Evolutionary conservation across 1,139 yeast genomes (phyloP).

Genomic region (Suhomyces terraborum): DNA sequence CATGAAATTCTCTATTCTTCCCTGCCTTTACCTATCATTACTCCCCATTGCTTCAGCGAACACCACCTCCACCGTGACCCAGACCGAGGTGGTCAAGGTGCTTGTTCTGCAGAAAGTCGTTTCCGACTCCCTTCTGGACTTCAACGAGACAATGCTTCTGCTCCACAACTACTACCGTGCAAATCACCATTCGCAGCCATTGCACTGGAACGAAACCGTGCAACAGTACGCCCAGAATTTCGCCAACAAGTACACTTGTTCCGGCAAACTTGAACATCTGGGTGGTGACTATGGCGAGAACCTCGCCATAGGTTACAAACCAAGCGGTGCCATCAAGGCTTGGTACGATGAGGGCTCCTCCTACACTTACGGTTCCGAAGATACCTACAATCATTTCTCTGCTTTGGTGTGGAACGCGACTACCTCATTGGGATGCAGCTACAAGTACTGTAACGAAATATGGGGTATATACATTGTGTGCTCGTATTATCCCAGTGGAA

Average conservation of each 20-base stretch:
- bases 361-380: constrained; percentile 26
- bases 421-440: constrained; percentile 23
- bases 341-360: constrained; percentile 40
- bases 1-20: not conserved
- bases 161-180: constrained; percentile 34
- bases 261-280: constrained; percentile 37
- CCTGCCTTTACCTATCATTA: no score
- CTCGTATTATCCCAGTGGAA: constrained; percentile 64
- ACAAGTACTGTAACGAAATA: constrained; percentile 28
- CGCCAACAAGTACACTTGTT: constrained; percentile 35
- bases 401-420: constrained; percentile 25
- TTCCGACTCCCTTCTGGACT: not conserved
- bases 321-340: constrained; percentile 34
- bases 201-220: constrained; percentile 35
- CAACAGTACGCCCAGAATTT: constrained; percentile 34
- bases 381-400: constrained; percentile 24
- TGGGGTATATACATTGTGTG: constrained; percentile 63
- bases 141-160: constrained; percentile 20
- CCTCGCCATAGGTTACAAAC: constrained; percentile 39
- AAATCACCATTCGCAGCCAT: constrained; percentile 31
- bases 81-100: constrained; percentile 21
- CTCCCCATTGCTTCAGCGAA: not conserved
- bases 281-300: constrained; percentile 43
- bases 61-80: constrained; percentile 18
- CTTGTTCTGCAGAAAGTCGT: constrained; percentile 8